A percentile compares a stretch with the other conserved stretches of the same genome.
Evolutionary conservation across 2,329 filamentous ascomycete genomes (phyloP).

Genomic region (Fusarium foetens): DNA sequence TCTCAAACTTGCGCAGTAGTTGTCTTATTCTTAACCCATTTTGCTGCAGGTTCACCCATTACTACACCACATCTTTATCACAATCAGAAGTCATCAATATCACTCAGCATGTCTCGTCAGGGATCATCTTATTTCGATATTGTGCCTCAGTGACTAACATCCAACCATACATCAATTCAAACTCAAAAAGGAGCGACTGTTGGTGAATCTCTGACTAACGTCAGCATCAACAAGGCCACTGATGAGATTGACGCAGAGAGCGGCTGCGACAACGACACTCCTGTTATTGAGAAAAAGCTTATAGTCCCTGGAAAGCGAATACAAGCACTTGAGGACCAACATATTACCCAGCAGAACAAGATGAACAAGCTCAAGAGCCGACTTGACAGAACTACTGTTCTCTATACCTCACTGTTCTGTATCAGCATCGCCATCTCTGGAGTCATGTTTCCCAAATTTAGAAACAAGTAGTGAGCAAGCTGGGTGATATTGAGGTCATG

Average conservation of each 20-base stretch:
- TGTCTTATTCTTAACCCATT: no score
- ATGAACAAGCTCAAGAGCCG: background rate
- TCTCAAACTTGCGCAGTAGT: accelerated
- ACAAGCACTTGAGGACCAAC: accelerated
- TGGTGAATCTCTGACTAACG: background rate
- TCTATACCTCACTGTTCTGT: background rate
- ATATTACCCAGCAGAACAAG: accelerated
- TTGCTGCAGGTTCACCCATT: accelerated
- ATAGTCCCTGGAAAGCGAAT: accelerated
- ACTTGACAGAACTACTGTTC: accelerated
- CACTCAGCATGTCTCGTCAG: background rate
- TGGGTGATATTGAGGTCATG: accelerated
- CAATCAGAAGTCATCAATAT: accelerated
- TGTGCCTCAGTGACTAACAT: background rate
- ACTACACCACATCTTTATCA: accelerated
- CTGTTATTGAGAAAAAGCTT: accelerated
- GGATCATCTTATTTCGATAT: background rate
- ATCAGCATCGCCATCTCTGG: accelerated
- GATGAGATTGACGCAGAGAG: accelerated
- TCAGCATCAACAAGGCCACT: accelerated
- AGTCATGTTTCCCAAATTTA: accelerated
- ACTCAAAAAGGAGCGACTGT: accelerated
- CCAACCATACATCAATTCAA: accelerated
- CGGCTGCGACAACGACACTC: accelerated
- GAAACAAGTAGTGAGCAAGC: accelerated